A percentile compares a stretch with the other conserved stretches of the same genome.
phyloP scores from a whole-genome alignment of 2,329 filamentous ascomycete species.

The Alternaria metachromatica region DNA sequence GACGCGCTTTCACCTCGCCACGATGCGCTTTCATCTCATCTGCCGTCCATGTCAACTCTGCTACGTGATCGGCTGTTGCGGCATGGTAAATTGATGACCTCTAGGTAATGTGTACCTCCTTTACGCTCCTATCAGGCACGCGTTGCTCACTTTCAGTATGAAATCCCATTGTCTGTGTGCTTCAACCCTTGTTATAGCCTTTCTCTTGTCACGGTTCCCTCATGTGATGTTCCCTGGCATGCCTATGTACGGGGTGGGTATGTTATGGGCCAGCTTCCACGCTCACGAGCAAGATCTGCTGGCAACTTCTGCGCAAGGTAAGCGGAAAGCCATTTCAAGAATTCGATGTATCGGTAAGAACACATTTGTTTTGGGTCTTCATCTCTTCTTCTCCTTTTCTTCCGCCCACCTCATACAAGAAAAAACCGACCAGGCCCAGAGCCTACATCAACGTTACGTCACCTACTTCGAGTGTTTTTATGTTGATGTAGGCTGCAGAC shows the following conservation, averaged over 20 bases:
- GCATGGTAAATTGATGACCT: not conserved
- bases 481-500: not conserved
- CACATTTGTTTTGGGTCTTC: not conserved
- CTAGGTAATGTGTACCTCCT: not conserved
- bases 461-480: not conserved
- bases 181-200: not conserved
- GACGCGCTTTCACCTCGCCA: not conserved
- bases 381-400: conserved; percentile 8
- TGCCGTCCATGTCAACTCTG: accelerated
- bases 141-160: not conserved
- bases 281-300: not conserved
- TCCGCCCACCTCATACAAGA: not conserved
- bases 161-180: not conserved
- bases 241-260: not conserved
- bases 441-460: not conserved
- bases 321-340: too few species aligned
- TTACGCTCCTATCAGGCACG: not conserved
- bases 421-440: not conserved
- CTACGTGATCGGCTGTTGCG: not conserved
- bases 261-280: too few species aligned
- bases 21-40: not conserved
- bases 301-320: not conserved
- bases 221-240: not conserved
- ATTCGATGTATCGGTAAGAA: not conserved
- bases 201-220: too few species aligned